Base-by-base conservation (phyloP, 1,139 yeast species). In the Saccharomycopsis phalli region DNA sequence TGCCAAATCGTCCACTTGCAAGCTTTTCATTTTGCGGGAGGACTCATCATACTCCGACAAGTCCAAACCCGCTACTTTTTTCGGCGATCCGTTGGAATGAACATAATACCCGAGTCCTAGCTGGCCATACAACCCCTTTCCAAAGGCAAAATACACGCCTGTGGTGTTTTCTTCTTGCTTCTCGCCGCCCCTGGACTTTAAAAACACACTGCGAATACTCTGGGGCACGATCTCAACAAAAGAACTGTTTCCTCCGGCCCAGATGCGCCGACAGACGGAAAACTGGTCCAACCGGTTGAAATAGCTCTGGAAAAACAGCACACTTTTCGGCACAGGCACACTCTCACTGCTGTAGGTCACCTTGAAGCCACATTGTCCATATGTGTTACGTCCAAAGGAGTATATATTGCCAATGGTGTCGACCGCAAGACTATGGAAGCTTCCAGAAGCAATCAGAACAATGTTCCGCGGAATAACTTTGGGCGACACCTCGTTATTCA, bases 111-210 rank as follows among this genome's bases (percentile, higher is more conserved):
- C 87, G 37, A 75, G 71, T 14, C 96, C 98, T 44, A 87, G 65
- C 59, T 86, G 94, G n/a, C 97, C 98, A 51, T 72, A 71, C 39
- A 81, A 59, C 3, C 97, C 95, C 52, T 77, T 76, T 19, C 98
- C 98, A 62, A 87, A 79, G 4, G 86, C 68, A 50, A 79, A 63
- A 8, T 64, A 47, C 11, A 53, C 31, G 40, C 59, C 31, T 54
- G 36, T 48, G 42, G 18, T 43, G 45, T 42, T 45, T 6, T 16
- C 4, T 14, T 21, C 11, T 20, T 22, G 16, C 23, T 36, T 49
- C 2, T 49, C 55, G 14, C 51, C 49, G 18, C 58, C 51, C 22
- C 51, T 50, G 32, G 58, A 55, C 14, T 38, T 29, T 27, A 45
- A 47, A 31, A 58, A 44, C 29, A 55, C 36, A 29, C 52, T 53